phyloP scores from a whole-genome alignment of 768 basidiomycete species.

The Auriscalpium vulgare region DNA sequence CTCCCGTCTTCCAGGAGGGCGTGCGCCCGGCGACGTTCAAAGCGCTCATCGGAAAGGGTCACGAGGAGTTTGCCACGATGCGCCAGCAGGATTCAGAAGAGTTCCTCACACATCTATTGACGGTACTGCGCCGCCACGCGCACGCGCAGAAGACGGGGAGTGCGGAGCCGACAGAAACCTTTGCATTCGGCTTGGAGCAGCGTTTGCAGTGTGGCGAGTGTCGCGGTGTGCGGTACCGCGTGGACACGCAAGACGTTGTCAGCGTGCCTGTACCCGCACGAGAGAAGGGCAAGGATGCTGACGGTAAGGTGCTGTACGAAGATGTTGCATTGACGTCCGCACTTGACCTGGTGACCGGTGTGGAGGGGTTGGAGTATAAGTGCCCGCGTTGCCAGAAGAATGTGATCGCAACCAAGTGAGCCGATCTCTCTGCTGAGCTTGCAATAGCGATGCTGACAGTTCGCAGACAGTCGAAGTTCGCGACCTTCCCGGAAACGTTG shows the following conservation, averaged over 20 bases:
- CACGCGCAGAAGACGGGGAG: slow-evolving; percentile 35
- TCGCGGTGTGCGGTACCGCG: slow-evolving; percentile 71
- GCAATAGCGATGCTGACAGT: not conserved
- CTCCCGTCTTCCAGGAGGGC: slow-evolving; percentile 73
- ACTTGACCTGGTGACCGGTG: slow-evolving; percentile 46
- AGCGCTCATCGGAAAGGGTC: slow-evolving; percentile 82
- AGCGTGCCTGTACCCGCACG: slow-evolving; percentile 71
- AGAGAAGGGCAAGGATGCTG: slow-evolving; percentile 45
- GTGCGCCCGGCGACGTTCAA: slow-evolving; percentile 82
- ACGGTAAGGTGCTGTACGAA: slow-evolving; percentile 57
- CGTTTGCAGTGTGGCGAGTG: slow-evolving; percentile 77
- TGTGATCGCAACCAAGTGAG: slow-evolving; percentile 69
- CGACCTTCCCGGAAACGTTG: slow-evolving; percentile 82
- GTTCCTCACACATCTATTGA: slow-evolving; percentile 79
- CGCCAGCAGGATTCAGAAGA: slow-evolving; percentile 95
- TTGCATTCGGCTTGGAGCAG: slow-evolving; percentile 82
- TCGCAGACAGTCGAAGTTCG: slow-evolving; percentile 62
- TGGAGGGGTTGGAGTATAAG: slow-evolving; percentile 69
- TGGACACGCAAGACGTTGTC: slow-evolving; percentile 69
- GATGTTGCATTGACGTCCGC: slow-evolving; percentile 56
- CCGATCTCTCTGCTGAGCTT: not conserved
- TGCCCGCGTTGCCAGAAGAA: slow-evolving; percentile 69
- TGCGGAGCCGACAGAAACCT: slow-evolving; percentile 65
- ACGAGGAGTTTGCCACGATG: slow-evolving; percentile 94
- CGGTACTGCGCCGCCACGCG: slow-evolving; percentile 58